A percentile compares a stretch with the other conserved stretches of the same genome.
Evolutionary conservation across 129 eudicot species (phyloP).

Genomic region (Erigeron canadensis): DNA sequence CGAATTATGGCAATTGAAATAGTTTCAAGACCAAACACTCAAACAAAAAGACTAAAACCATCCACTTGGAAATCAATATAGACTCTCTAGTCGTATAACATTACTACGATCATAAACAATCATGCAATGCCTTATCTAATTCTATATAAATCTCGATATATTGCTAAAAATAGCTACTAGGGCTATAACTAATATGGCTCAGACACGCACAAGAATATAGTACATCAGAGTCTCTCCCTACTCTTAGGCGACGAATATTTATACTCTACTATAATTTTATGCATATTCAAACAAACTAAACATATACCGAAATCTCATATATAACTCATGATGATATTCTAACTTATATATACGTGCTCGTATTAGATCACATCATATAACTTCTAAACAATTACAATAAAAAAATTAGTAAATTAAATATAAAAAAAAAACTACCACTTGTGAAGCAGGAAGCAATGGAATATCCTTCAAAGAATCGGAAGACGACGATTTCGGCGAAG

Average conservation of each 20-base stretch:
- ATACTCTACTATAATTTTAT: too few relatives aligned
- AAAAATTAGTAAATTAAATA: constrained; percentile 3
- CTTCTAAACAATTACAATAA: neutral
- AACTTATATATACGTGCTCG: neutral
- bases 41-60: neutral
- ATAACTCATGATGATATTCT: too few relatives aligned
- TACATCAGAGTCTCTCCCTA: too few relatives aligned
- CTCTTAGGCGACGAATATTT: too few relatives aligned
- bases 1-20: too few relatives aligned
- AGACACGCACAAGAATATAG: too few relatives aligned
- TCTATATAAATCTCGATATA: too few relatives aligned
- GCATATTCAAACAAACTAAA: too few relatives aligned
- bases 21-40: neutral
- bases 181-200: too few relatives aligned
- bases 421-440: constrained; percentile 36
- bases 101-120: neutral
- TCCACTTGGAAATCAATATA: neutral
- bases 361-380: constrained; percentile 12
- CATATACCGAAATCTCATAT: too few relatives aligned
- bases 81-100: neutral
- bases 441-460: constrained; percentile 25
- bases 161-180: too few relatives aligned
- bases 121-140: constrained; percentile 7
- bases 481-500: constrained; percentile 52
- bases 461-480: constrained; percentile 37